Percentiles rank a stretch among this genome's conserved stretches.
Conservation (phyloP, 768 basidiomycete genomes). For the Jaapia argillacea region DNA sequence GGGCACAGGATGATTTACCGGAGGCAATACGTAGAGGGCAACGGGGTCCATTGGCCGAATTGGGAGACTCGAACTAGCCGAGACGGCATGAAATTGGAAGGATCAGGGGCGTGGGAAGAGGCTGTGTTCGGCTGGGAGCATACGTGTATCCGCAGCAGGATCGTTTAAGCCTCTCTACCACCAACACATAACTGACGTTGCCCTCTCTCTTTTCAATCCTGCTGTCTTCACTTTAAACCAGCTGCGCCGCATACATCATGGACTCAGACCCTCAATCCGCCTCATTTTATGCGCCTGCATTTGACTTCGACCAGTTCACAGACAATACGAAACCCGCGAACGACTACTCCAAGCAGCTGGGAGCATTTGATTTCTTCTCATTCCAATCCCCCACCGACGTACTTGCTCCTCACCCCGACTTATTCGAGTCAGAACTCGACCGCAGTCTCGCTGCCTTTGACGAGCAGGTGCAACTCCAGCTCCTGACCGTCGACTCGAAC, state of each 20-base stretch:
- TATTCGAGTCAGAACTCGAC: conserved; percentile 79
- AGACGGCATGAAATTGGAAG: too few species aligned
- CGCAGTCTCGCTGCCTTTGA: conserved; percentile 57
- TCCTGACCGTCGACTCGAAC: conserved; percentile 53
- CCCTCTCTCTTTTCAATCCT: neutral
- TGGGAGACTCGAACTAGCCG: too few species aligned
- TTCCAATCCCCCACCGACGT: conserved; percentile 62
- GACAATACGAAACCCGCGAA: conserved; percentile 2
- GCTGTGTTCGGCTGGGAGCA: too few species aligned
- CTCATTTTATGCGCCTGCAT: conserved; percentile 7
- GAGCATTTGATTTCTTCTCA: conserved; percentile 38
- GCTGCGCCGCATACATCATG: neutral
- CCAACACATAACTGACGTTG: neutral
- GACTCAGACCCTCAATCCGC: neutral
- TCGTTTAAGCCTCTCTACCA: neutral
- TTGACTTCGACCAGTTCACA: conserved; percentile 9
- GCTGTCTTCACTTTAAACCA: neutral
- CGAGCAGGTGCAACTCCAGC: conserved; percentile 44
- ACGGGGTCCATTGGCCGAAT: too few species aligned
- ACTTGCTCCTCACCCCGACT: conserved; percentile 69
- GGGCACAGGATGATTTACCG: too few species aligned
- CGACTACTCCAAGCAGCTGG: conserved; percentile 11
- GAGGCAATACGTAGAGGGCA: too few species aligned
- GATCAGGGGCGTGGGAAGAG: too few species aligned
- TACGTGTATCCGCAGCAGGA: neutral